Conservation (phyloP, 495 filamentous ascomycete species). For the Neurospora hispaniola region DNA sequence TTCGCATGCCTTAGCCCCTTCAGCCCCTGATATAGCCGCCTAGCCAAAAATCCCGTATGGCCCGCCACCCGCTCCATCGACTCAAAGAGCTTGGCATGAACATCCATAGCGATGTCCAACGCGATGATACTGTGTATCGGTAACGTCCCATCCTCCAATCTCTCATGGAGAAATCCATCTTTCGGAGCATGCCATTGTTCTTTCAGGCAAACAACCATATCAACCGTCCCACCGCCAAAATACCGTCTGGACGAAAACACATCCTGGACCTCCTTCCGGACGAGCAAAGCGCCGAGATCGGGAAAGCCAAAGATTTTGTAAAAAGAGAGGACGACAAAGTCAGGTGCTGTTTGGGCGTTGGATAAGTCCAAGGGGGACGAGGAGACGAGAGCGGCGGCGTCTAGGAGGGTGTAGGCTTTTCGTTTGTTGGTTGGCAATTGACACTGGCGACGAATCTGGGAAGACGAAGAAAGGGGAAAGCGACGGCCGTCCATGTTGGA, state of each 20-base stretch:
- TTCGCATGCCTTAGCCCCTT: conserved; percentile 55
- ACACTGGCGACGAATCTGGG: conserved; percentile 31
- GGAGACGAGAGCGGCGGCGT: conserved; percentile 76
- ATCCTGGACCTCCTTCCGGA: conserved; percentile 56
- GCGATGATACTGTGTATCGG: conserved; percentile 85
- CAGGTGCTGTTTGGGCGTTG: conserved; percentile 50
- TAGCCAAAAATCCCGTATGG: conserved; percentile 62
- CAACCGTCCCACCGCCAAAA: conserved; percentile 94
- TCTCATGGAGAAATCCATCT: conserved; percentile 59
- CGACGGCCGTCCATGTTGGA: conserved; percentile 90
- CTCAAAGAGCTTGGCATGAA: conserved; percentile 57
- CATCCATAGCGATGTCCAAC: conserved; percentile 58
- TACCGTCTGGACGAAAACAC: conserved; percentile 59
- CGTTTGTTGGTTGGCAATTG: conserved; percentile 42
- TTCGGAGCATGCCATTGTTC: conserved; percentile 71
- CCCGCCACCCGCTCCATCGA: conserved; percentile 53
- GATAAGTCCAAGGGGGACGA: conserved; percentile 68
- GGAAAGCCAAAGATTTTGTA: conserved; percentile 98
- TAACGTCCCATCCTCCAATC: conserved; percentile 81
- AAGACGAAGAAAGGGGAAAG: conserved; percentile 60
- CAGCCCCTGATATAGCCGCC: conserved; percentile 48
- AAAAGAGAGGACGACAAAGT: conserved; percentile 84
- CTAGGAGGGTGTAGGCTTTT: conserved; percentile 63
- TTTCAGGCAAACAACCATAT: conserved; percentile 53
- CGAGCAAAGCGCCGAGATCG: conserved; percentile 78